Base-by-base conservation (phyloP, 1,139 yeast genomes). In the Pichia sp. region DNA sequence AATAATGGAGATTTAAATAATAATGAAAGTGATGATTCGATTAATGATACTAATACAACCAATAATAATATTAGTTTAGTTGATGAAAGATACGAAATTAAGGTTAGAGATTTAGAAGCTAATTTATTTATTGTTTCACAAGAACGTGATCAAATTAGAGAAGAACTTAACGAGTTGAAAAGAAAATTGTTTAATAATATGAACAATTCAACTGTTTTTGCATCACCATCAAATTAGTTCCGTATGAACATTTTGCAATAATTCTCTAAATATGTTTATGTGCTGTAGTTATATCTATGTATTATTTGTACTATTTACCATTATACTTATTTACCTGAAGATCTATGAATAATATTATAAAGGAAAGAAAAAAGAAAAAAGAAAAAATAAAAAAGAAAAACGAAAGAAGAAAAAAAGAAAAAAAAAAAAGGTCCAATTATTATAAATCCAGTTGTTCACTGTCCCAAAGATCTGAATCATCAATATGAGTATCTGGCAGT, bases 51-150 rank as follows among this genome's bases (percentile, higher is more conserved):
- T 4, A 40, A 36, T 24, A 65, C 61, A 9, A 59, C 56, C 16
- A 53, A 51, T 39, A 45, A 53, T 34, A 51, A 47, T 22, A 58
- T 24, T 22, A 47, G 48, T 32, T 40, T 50, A 16, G 70, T 72
- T 43, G 77, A 74, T 55, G 87, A 87, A 38, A 90, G 85, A 57
- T 83, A 76, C 60, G 85, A 82, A 56, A 73, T 87, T 71, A 86
- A 83, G 65, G 74, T 88, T 41, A 81, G 85, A 59, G 96, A 88
- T 59, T 70, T 88, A 59, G 86, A 87, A 59, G 95, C 96, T 2
- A 95, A 87, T 62, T 71, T 88, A 59, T 85, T 77, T 58, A 84
- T 88, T 53, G 73, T 84, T 59, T 82, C 81, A 58, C 92, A 87
- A 66, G 96, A 88, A 66, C 77, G 95, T 56, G 94, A 88, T 61